Evolutionary conservation across 2,329 filamentous ascomycete genomes (phyloP).

Genomic region (Alternaria brassicicola): DNA sequence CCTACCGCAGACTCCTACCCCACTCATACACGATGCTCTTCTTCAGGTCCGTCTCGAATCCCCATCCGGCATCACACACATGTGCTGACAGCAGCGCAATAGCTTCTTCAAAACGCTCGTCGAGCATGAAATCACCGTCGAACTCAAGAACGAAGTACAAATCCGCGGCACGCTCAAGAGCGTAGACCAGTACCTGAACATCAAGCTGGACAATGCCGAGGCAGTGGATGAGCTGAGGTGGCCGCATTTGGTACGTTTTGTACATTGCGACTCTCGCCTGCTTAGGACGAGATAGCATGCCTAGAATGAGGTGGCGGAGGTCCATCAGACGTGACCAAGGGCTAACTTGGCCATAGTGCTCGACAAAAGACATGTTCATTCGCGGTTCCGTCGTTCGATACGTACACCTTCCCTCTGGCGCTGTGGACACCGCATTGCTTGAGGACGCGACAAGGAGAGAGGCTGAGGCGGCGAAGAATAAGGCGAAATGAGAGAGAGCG

Average conservation of each 20-base stretch:
- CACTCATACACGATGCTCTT: slow-evolving; percentile 53
- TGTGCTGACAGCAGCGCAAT: slow-evolving; percentile 2
- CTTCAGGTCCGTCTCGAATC: slow-evolving; percentile 53
- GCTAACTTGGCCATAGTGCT: slow-evolving; percentile 56
- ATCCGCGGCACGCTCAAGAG: slow-evolving; percentile 95
- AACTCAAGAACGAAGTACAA: slow-evolving; percentile 99
- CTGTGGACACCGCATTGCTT: slow-evolving; percentile 83
- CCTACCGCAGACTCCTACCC: background rate
- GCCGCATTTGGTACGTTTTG: slow-evolving; percentile 74
- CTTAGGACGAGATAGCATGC: background rate
- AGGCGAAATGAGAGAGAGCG: slow-evolving; percentile 39
- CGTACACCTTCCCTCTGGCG: slow-evolving; percentile 80
- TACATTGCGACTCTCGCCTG: background rate
- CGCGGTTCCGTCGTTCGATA: slow-evolving; percentile 91
- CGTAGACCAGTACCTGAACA: slow-evolving; percentile 98
- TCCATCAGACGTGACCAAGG: background rate
- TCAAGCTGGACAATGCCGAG: slow-evolving; percentile 94
- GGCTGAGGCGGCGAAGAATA: slow-evolving; percentile 45
- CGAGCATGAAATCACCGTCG: slow-evolving; percentile 94
- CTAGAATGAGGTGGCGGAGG: background rate
- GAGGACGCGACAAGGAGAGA: slow-evolving; percentile 74
- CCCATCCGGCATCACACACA: background rate
- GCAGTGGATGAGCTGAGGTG: slow-evolving; percentile 94
- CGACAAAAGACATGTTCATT: slow-evolving; percentile 96
- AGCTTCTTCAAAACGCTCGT: slow-evolving; percentile 98